These are phyloP conservation scores for Monascus ruber DNA, from an alignment of 2,329 filamentous ascomycete genomes.

Conservation along the genomic window DNA sequence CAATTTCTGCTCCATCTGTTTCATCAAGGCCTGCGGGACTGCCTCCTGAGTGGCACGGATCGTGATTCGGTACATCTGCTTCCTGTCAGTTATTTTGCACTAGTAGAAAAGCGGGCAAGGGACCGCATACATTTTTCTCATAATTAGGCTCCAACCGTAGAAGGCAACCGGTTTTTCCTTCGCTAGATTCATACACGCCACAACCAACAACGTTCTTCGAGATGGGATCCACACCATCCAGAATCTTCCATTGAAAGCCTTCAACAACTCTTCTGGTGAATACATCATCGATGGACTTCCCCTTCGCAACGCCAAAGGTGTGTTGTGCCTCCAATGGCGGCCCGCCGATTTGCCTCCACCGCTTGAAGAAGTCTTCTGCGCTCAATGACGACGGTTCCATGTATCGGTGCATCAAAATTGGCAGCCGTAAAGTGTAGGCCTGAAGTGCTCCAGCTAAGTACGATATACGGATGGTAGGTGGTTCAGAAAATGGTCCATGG, in stretches of 20 bases:
- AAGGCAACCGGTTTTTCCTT: conserved; percentile 88
- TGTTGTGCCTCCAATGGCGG: conserved; percentile 75
- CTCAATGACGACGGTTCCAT: conserved; percentile 84
- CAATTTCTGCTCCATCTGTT: conserved; percentile 77
- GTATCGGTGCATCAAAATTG: conserved; percentile 83
- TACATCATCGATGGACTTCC: conserved; percentile 54
- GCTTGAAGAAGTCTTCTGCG: conserved; percentile 93
- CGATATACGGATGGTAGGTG: conserved; percentile 84
- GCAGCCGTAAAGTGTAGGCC: conserved; percentile 80
- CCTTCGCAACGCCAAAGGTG: conserved; percentile 61
- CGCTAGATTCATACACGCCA: conserved; percentile 64
- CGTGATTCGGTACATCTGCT: conserved; percentile 87
- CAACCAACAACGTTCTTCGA: conserved; percentile 84
- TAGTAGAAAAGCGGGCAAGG: not conserved
- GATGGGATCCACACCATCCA: conserved; percentile 83
- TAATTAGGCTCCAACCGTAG: conserved; percentile 92
- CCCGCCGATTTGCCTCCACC: conserved; percentile 97
- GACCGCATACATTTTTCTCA: conserved; percentile 52
- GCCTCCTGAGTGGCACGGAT: conserved; percentile 87
- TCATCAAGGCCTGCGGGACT: conserved; percentile 68
- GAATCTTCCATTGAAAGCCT: conserved; percentile 80
- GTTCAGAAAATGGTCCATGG: conserved; percentile 65
- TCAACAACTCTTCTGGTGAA: conserved; percentile 64
- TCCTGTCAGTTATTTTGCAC: conserved; percentile 3
- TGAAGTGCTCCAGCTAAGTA: conserved; percentile 91